A percentile compares a stretch with the other conserved stretches of the same genome.
These are phyloP conservation scores for Penicillium digitatum DNA, from an alignment of 2,329 filamentous ascomycete genomes.

Conservation along the genomic window DNA sequence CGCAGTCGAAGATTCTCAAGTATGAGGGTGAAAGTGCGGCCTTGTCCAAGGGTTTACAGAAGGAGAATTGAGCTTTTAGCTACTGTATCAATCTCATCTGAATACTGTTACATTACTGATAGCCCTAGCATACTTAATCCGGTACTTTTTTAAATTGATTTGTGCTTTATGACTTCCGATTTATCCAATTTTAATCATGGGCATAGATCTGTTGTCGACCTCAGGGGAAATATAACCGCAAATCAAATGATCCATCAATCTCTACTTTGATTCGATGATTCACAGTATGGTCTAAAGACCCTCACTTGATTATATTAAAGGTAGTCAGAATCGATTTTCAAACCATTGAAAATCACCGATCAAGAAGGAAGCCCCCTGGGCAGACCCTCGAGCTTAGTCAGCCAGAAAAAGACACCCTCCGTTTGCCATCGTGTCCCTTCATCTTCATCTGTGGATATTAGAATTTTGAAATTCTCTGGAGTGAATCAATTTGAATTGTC, in stretches of 20 bases:
- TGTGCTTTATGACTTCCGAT: not conserved
- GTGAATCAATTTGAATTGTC: not conserved
- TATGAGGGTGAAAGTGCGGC: constrained; percentile 68
- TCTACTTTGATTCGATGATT: not conserved
- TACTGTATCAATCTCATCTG: not conserved
- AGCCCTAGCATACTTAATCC: not conserved
- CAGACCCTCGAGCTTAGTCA: not conserved
- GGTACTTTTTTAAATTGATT: not conserved
- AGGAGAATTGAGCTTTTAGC: constrained; percentile 43
- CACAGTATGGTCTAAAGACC: not conserved
- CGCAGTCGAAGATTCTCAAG: constrained; percentile 68
- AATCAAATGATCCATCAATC: not conserved
- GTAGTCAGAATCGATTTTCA: not conserved
- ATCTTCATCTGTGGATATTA: not conserved
- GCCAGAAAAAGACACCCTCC: not conserved
- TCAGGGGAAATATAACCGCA: not conserved
- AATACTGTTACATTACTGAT: not conserved
- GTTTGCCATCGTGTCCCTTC: not conserved
- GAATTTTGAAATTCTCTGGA: not conserved
- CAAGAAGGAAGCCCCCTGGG: no score
- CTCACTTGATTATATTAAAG: not conserved
- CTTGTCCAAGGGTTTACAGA: constrained; percentile 67
- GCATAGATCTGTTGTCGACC: not conserved
- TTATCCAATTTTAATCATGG: not conserved
- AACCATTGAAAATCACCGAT: not conserved